Percentiles rank a stretch among this genome's conserved stretches.
phyloP scores from a whole-genome alignment of 2,329 filamentous ascomycete species.

The Xylaria polymorpha region DNA sequence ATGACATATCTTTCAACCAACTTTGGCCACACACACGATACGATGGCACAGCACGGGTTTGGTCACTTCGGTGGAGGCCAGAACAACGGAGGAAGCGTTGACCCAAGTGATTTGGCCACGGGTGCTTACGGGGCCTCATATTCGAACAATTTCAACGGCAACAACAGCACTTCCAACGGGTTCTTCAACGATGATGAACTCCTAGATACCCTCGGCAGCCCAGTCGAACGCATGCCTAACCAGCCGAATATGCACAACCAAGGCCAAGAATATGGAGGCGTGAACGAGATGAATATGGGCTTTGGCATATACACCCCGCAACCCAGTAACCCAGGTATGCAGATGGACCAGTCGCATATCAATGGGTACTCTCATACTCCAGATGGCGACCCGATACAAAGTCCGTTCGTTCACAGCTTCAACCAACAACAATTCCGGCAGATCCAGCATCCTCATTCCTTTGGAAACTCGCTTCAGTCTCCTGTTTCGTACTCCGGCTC shows the following conservation, averaged over 20 bases:
- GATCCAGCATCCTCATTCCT: constrained; percentile 69
- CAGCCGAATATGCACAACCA: constrained; percentile 64
- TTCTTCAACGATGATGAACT: constrained; percentile 94
- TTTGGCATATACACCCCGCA: constrained; percentile 67
- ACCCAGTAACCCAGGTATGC: constrained; percentile 66
- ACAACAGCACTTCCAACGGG: constrained; percentile 71
- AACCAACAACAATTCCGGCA: constrained; percentile 83
- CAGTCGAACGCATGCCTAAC: constrained; percentile 58
- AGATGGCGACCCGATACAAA: constrained; percentile 91
- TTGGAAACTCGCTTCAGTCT: constrained; percentile 66
- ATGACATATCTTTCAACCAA: constrained; percentile 35
- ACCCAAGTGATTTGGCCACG: constrained; percentile 84
- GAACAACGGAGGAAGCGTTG: constrained; percentile 71
- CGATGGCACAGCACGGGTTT: constrained; percentile 69
- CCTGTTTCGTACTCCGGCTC: constrained; percentile 63
- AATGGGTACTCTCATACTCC: constrained; percentile 91
- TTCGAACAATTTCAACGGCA: constrained; percentile 68
- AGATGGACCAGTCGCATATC: constrained; percentile 75
- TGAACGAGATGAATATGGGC: constrained; percentile 68
- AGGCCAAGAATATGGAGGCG: constrained; percentile 66
- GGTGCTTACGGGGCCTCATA: constrained; percentile 71
- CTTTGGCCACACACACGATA: constrained; percentile 39
- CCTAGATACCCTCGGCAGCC: constrained; percentile 75
- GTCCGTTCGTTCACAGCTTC: constrained; percentile 84
- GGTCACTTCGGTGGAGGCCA: constrained; percentile 66